Percentiles rank a stretch among this genome's conserved stretches.
Conservation (phyloP, 2,329 filamentous ascomycete genomes). For the Pseudogymnoascus sp. region DNA sequence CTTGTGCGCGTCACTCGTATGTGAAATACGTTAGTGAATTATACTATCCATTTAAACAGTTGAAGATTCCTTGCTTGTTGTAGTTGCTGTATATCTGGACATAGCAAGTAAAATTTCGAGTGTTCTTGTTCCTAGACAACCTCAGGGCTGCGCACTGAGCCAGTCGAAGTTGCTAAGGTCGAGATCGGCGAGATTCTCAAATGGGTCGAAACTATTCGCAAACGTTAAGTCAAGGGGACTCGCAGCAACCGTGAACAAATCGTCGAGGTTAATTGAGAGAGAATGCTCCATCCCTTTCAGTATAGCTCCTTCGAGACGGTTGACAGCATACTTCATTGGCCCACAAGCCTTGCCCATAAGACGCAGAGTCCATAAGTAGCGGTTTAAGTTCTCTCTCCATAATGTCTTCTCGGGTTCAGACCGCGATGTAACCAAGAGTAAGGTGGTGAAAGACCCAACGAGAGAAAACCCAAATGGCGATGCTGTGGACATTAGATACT, state of each 20-base stretch:
- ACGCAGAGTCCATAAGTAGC: background rate
- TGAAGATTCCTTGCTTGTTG: background rate
- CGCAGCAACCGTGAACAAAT: background rate
- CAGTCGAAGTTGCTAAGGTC: background rate
- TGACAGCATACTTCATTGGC: background rate
- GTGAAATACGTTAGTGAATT: conserved; percentile 15
- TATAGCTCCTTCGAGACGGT: background rate
- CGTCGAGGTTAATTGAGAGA: background rate
- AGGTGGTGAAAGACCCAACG: background rate
- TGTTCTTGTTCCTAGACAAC: background rate
- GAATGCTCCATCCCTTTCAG: background rate
- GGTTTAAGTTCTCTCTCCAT: background rate
- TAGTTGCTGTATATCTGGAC: background rate
- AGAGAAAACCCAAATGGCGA: background rate
- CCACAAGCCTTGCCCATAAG: background rate
- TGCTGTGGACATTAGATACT: background rate
- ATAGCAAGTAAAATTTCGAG: background rate
- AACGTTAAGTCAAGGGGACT: background rate
- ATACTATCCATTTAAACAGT: conserved; percentile 12
- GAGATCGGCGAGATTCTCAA: background rate
- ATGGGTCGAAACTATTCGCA: background rate
- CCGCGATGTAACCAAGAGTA: background rate
- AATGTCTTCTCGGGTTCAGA: background rate
- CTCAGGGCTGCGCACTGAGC: background rate
- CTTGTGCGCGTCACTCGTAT: no score